Evolutionary conservation across 208 protist genomes (phyloP), one percentile per base, ranked within the genome.

Genomic region (Borovskyia barvae): DNA sequence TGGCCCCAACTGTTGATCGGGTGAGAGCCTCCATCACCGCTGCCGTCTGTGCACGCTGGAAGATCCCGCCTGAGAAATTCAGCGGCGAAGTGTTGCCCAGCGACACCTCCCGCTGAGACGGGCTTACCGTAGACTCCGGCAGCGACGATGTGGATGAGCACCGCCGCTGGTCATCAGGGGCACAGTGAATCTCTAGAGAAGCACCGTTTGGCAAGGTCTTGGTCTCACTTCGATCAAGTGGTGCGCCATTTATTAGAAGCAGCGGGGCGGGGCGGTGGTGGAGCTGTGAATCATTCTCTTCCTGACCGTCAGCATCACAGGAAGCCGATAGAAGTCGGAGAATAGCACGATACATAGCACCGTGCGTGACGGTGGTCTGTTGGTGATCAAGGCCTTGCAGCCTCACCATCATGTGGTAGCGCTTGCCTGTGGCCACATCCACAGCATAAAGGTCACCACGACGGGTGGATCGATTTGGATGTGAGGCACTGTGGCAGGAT

Each of bases 361-460:
- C 33, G 49, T 71, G 64, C 25, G 48, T 71, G 41, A 71, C 48
- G 15, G 17, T 29, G 6, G 64, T 71, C 30, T 59, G 29, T 19
- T 46, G 24, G 22, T 71, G 55, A 20, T 42, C 30, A 0, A 56
- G 64, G 0, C 25, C 64, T 12, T 51, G 42, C 33, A 71, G 28
- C 29, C 49, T 36, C 49, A 42, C 49, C 2, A 41, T 58, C 12
- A 64, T 20, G 55, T 71, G 55, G 20, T 46, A 63, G 49, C 45
- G 55, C 7, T 63, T 41, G 9, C 64, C 55, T 28, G 30, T 63
- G 8, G 24, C 22, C 0, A 42, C 24, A 26, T 71, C 47, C 29
- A 64, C 55, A 0, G 59, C 49, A 42, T 57, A 58, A 15, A 71
- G 5, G 26, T 71, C 40, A 6, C 64, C 64, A 8, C 64, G 41